These are phyloP conservation scores for Pyricularia grisea DNA, from an alignment of 2,329 filamentous ascomycete species.

Conservation along the genomic window DNA sequence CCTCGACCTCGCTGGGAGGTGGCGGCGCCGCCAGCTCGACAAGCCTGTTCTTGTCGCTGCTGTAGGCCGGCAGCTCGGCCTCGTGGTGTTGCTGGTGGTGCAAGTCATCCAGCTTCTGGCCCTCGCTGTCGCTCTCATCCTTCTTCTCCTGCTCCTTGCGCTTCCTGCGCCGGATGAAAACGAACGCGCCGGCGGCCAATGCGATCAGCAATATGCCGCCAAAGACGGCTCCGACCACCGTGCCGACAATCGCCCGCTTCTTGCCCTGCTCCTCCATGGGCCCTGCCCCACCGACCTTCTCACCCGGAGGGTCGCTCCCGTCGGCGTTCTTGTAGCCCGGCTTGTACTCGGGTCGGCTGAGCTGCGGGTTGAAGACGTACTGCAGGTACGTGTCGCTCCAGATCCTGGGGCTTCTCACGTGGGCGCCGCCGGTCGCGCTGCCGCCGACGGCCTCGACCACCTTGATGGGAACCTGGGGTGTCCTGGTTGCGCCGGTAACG, in stretches of 20 bases:
- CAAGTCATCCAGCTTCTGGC: neutral
- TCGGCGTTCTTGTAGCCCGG: conserved; percentile 14
- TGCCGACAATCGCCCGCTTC: neutral
- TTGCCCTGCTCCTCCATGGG: neutral
- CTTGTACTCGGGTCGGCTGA: conserved; percentile 12
- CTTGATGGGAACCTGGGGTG: conserved; percentile 35
- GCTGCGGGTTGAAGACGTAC: conserved; percentile 14
- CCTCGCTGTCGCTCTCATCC: neutral
- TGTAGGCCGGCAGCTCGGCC: conserved; percentile 3
- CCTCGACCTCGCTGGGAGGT: neutral
- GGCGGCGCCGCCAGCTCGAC: conserved; percentile 1
- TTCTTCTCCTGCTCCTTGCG: neutral
- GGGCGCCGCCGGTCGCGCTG: conserved; percentile 25
- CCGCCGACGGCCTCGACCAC: conserved; percentile 33
- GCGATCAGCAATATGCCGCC: neutral
- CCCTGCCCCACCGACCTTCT: neutral
- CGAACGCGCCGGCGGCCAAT: neutral
- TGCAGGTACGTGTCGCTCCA: conserved; percentile 17
- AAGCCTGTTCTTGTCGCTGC: neutral
- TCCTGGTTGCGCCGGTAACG: conserved; percentile 11
- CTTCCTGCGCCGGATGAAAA: neutral
- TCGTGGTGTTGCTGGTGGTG: neutral
- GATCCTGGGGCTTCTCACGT: conserved; percentile 8
- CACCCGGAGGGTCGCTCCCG: neutral
- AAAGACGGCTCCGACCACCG: neutral